A percentile compares a stretch with the other conserved stretches of the same genome.
These are phyloP conservation scores for Citrus medica DNA, from an alignment of 345 rosid species.

Conservation along the genomic window DNA sequence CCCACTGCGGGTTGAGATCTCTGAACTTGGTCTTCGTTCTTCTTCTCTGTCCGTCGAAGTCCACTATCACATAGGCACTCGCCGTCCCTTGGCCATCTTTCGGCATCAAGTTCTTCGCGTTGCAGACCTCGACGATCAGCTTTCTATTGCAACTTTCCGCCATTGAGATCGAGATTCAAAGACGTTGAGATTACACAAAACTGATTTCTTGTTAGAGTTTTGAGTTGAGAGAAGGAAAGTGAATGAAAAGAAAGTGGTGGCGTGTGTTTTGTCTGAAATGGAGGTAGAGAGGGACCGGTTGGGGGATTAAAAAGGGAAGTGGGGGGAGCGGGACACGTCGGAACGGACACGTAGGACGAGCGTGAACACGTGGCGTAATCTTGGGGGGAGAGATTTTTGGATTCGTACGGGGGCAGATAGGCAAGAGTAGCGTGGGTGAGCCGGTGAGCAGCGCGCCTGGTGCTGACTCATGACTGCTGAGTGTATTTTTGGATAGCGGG, in stretches of 20 bases:
- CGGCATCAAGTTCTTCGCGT: conserved; percentile 82
- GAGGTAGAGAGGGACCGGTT: neutral
- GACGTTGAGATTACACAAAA: neutral
- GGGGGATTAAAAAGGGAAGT: conserved; percentile 15
- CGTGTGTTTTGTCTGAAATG: neutral
- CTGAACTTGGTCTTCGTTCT: conserved; percentile 75
- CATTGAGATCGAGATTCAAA: conserved; percentile 29
- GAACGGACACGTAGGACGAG: conserved; percentile 17
- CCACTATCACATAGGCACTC: conserved; percentile 76
- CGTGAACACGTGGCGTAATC: conserved; percentile 27
- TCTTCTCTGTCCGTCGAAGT: conserved; percentile 78
- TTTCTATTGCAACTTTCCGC: conserved; percentile 53
- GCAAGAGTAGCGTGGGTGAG: neutral
- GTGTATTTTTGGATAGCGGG: neutral
- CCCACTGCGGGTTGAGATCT: conserved; percentile 92
- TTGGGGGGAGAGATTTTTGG: conserved; percentile 13
- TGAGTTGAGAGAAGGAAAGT: neutral
- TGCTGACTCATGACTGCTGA: conserved; percentile 1
- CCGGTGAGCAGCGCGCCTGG: conserved; percentile 17
- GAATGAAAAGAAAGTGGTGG: neutral
- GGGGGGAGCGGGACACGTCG: conserved; percentile 33
- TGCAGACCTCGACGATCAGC: conserved; percentile 72
- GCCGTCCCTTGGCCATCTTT: conserved; percentile 97
- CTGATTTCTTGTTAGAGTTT: conserved; percentile 1
- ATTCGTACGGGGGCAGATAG: neutral